Evolutionary conservation across 371 early-diverging fungal species (phyloP), one percentile per base, ranked within the genome.

Genomic region (Choanephora cucurbitarum): DNA sequence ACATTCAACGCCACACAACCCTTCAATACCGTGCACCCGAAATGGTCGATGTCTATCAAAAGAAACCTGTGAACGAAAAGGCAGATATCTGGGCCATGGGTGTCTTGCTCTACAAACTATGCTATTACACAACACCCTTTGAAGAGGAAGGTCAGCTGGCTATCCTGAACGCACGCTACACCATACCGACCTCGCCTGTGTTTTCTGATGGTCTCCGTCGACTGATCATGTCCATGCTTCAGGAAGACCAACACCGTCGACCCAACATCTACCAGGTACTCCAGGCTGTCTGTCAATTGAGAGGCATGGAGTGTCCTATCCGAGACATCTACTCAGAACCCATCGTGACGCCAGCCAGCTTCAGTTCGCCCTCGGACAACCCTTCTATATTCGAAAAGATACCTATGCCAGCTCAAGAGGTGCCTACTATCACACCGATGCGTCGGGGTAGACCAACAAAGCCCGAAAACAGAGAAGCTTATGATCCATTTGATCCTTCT

Each of bases 11-110:
- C 46, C 84, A 85, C 59, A 95, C 97, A 3, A 97, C 97, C 5
- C 72, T 94, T 31, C 95, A 95, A 70, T 97, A 97, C 66, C 84
- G 97, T 18, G 88, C 95, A 3, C 97, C 97, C 0, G 97, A 96
- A 67, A 86, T 95, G 87, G 79, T 91, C 58, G 95, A 96, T 75
- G 71, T 95, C 50, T 95, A 93, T 71, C 82, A 85, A 73, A 83
- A 82, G 51, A 71, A 75, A 40, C 94, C 93, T 1, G 72, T 96
- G 21, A 87, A 84, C 57, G 94, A 93, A 62, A 92, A 93, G 67
- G 86, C 89, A 3, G 96, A 93, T 70, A 92, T 80, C 8, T 74
- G 78, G 77, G 95, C 97, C 5, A 70, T 96, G 55, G 97, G 97
- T 14, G 92, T 96, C 13, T 69, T 96, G 32, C 64, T 96, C 15